Conservation (phyloP, 1,284 basidiomycete genomes). For the Trichosporon sp. region DNA sequence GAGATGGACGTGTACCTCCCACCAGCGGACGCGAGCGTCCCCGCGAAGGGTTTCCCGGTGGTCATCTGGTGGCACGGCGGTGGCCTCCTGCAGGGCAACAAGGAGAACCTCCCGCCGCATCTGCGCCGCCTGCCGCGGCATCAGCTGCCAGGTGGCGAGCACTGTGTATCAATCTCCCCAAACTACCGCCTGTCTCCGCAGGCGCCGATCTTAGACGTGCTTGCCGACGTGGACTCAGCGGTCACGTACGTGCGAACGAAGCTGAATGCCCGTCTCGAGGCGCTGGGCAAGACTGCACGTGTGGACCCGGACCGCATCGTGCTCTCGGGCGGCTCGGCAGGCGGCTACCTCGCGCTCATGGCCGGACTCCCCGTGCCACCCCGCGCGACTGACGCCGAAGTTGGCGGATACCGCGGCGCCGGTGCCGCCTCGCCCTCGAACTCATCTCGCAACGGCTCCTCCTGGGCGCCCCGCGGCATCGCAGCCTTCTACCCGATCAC, state of each 20-base stretch:
- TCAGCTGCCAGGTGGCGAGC: slow-evolving; percentile 18
- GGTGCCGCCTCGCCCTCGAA: background rate
- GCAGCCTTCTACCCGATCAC: slow-evolving; percentile 46
- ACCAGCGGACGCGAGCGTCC: slow-evolving; percentile 7
- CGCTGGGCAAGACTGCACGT: slow-evolving; percentile 23
- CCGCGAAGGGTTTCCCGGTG: slow-evolving; percentile 25
- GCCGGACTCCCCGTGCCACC: slow-evolving; percentile 33
- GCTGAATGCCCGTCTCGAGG: slow-evolving; percentile 30
- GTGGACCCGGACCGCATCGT: slow-evolving; percentile 36
- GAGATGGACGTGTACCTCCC: slow-evolving; percentile 44
- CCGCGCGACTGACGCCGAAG: slow-evolving; percentile 25
- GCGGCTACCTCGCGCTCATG: slow-evolving; percentile 44
- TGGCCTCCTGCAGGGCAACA: slow-evolving; percentile 44
- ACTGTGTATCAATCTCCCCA: slow-evolving; percentile 36
- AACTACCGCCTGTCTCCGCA: slow-evolving; percentile 44
- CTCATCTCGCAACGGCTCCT: slow-evolving; percentile 4
- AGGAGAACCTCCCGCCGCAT: slow-evolving; percentile 46
- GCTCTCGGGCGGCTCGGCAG: slow-evolving; percentile 41
- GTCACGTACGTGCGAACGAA: slow-evolving; percentile 30
- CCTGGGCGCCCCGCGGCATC: slow-evolving; percentile 31
- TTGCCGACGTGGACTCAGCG: slow-evolving; percentile 35
- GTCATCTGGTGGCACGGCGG: slow-evolving; percentile 47
- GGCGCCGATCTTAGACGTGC: slow-evolving; percentile 42
- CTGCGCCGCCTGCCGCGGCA: slow-evolving; percentile 35
- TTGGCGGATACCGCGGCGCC: slow-evolving; percentile 37